Evolutionary conservation across 441 rosid genomes (phyloP).

Genomic region (Mallotus japonicus): DNA sequence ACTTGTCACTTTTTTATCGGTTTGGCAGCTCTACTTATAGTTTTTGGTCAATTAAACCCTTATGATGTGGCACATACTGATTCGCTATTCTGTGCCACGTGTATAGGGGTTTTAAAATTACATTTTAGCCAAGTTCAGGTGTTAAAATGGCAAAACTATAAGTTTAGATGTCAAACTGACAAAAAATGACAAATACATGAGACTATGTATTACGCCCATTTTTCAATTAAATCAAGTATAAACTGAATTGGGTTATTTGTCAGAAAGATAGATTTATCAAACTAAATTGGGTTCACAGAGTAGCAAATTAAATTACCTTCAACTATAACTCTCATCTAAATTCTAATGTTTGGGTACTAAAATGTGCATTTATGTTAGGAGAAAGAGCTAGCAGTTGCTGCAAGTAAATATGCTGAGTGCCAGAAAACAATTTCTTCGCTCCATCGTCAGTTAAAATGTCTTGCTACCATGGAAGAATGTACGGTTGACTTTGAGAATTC

Average conservation of each 20-base stretch:
- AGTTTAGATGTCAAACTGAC: too few species aligned
- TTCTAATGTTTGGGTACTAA: not conserved
- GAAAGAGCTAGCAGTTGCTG: constrained; percentile 65
- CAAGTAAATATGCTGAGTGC: constrained; percentile 74
- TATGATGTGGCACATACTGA: too few species aligned
- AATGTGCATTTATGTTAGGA: constrained; percentile 44
- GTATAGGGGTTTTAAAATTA: too few species aligned
- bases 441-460: constrained; percentile 58
- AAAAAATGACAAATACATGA: too few species aligned
- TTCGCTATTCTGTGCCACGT: too few species aligned
- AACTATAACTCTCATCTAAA: not conserved
- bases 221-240: not conserved
- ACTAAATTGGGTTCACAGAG: not conserved
- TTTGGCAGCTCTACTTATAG: too few species aligned
- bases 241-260: too few species aligned
- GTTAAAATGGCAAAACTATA: too few species aligned
- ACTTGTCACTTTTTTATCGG: too few species aligned
- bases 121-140: too few species aligned
- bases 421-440: constrained; percentile 82
- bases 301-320: not conserved
- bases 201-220: too few species aligned
- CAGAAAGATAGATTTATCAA: not conserved
- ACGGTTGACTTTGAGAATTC: constrained; percentile 39
- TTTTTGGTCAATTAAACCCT: too few species aligned
- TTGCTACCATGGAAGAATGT: constrained; percentile 60